Percentiles rank a stretch among this genome's conserved stretches.
Conservation (phyloP, 257 asterid genomes). For the Mentha longifolia region DNA sequence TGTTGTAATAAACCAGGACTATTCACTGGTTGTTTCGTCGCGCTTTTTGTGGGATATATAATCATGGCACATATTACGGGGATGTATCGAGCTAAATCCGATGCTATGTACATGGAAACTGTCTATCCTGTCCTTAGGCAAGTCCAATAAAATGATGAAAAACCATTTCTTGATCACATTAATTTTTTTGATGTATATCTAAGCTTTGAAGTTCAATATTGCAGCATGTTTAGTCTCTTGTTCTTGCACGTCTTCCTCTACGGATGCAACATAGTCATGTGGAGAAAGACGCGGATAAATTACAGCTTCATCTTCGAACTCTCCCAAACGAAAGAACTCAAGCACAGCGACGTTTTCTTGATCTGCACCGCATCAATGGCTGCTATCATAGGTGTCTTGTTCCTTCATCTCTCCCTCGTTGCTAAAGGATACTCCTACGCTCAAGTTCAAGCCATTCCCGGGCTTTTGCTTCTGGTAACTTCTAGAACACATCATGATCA, state of each 20-base stretch:
- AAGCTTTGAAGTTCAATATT: constrained; percentile 23
- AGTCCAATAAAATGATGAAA: constrained; percentile 32
- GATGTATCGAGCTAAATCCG: constrained; percentile 60
- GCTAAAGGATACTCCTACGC: constrained; percentile 69
- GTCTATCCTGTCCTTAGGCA: constrained; percentile 89
- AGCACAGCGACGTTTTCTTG: constrained; percentile 76
- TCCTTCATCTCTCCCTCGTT: constrained; percentile 72
- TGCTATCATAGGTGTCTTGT: constrained; percentile 67
- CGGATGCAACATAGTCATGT: constrained; percentile 92
- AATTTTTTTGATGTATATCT: not conserved
- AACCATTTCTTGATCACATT: not conserved
- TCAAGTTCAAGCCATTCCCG: constrained; percentile 76
- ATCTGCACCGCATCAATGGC: constrained; percentile 77
- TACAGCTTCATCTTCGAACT: constrained; percentile 86
- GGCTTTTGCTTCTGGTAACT: constrained; percentile 73
- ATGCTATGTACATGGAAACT: constrained; percentile 85
- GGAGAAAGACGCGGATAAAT: constrained; percentile 84
- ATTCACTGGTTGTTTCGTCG: constrained; percentile 77
- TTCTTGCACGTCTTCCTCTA: constrained; percentile 82
- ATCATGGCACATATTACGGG: constrained; percentile 86
- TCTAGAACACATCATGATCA: not conserved
- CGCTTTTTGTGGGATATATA: constrained; percentile 74
- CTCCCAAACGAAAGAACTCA: constrained; percentile 66
- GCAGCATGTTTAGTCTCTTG: constrained; percentile 90
- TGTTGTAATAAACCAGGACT: constrained; percentile 56